phyloP scores from a whole-genome alignment of 176 grass and related monocot genomes.

The Cocos nucifera region DNA sequence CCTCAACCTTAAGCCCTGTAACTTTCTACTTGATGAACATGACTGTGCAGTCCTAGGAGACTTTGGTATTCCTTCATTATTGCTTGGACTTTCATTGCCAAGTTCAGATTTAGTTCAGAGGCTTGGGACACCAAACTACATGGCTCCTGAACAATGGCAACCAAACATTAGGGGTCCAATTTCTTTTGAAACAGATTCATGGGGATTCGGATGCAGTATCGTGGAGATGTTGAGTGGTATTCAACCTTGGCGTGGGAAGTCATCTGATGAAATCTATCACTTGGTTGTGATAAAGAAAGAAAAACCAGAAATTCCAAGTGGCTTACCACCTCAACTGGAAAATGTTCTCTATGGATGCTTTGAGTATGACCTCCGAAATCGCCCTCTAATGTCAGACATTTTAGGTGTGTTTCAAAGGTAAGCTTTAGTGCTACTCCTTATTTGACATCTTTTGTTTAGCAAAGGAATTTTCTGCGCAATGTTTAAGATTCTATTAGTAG shows the following conservation, averaged over 20 bases:
- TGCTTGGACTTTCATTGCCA: conserved; percentile 65
- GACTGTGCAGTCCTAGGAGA: conserved; percentile 63
- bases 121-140: conserved; percentile 88
- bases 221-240: conserved; percentile 88
- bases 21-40: conserved; percentile 65
- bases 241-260: conserved; percentile 74
- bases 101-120: conserved; percentile 59
- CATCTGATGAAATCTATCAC: conserved; percentile 83
- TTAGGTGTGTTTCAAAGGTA: conserved; percentile 78
- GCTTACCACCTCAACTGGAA: conserved; percentile 53
- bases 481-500: neutral
- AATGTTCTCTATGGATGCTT: conserved; percentile 73
- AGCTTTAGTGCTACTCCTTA: too few relatives aligned
- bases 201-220: conserved; percentile 89
- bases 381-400: conserved; percentile 72
- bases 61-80: conserved; percentile 72
- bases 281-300: conserved; percentile 80
- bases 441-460: too few relatives aligned
- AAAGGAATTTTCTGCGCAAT: neutral
- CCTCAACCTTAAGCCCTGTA: conserved; percentile 89
- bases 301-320: conserved; percentile 59
- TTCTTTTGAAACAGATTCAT: conserved; percentile 79
- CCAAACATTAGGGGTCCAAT: conserved; percentile 74
- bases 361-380: conserved; percentile 65
- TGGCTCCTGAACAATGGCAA: conserved; percentile 95